phyloP scores from a whole-genome alignment of 495 filamentous ascomycete genomes.

The Aspergillus incahuasiensis region DNA sequence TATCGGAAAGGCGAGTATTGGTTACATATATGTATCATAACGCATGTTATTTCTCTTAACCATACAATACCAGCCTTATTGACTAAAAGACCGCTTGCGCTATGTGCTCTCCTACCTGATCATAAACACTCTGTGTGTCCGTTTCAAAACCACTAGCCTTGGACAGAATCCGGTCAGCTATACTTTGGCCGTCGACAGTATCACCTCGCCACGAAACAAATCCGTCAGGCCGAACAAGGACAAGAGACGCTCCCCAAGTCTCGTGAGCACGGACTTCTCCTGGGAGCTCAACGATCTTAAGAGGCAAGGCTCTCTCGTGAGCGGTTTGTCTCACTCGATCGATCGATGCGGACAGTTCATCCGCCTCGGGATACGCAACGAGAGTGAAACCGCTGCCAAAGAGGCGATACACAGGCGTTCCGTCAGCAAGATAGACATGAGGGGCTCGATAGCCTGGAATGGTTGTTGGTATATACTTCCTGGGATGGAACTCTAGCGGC shows the following conservation, averaged over 20 bases:
- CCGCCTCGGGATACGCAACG: constrained; percentile 17
- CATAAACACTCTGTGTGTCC: too few species aligned
- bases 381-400: constrained; percentile 25
- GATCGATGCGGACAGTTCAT: not conserved
- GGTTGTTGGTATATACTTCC: constrained; percentile 13
- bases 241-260: not conserved
- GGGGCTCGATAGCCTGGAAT: constrained; percentile 26
- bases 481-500: not conserved
- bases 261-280: not conserved
- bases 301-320: not conserved
- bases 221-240: constrained; percentile 3
- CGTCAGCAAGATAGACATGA: constrained; percentile 26
- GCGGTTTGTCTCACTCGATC: not conserved
- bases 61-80: too few species aligned
- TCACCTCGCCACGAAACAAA: not conserved
- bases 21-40: too few species aligned
- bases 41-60: too few species aligned
- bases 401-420: constrained; percentile 16
- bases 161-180: too few species aligned
- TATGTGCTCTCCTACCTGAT: too few species aligned
- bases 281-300: not conserved
- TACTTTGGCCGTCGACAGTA: too few species aligned
- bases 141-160: too few species aligned
- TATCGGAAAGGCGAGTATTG: too few species aligned
- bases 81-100: too few species aligned